A percentile compares a stretch with the other conserved stretches of the same genome.
phyloP scores from a whole-genome alignment of 2,329 filamentous ascomycete genomes.

The Neofusicoccum parvum region DNA sequence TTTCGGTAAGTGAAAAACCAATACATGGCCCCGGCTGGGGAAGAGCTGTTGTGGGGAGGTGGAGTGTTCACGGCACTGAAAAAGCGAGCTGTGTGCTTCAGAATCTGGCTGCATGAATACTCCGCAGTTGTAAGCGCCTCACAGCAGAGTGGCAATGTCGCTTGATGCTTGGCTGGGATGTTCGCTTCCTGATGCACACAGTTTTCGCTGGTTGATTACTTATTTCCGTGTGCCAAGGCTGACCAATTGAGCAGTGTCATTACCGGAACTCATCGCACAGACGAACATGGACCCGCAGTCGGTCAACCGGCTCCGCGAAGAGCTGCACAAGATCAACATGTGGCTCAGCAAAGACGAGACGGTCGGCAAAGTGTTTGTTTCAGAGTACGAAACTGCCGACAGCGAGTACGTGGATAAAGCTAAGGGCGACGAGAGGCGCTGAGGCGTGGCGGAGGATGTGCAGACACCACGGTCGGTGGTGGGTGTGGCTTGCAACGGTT shows the following conservation, averaged over 20 bases:
- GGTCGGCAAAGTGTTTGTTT: constrained; percentile 74
- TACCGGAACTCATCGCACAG: constrained; percentile 92
- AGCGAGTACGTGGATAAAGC: constrained; percentile 73
- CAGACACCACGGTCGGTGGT: not conserved
- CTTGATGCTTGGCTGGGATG: not conserved
- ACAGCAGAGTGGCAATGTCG: not conserved
- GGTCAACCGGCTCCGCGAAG: constrained; percentile 83
- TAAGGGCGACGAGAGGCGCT: constrained; percentile 32
- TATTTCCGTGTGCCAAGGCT: constrained; percentile 3
- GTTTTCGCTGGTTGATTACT: constrained; percentile 8
- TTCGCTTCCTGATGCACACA: constrained; percentile 3
- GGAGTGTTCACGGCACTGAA: not conserved
- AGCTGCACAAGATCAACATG: constrained; percentile 80
- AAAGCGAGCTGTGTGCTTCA: not conserved
- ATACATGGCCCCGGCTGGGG: not conserved
- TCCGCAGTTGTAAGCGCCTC: not conserved
- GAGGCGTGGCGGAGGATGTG: not conserved
- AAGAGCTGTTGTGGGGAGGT: not conserved
- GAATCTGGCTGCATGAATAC: no score
- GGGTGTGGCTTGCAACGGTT: constrained; percentile 2
- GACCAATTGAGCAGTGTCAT: constrained; percentile 58
- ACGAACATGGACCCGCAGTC: constrained; percentile 97
- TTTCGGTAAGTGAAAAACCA: constrained; percentile 65
- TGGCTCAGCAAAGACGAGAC: constrained; percentile 75
- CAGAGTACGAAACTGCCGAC: constrained; percentile 72